A percentile compares a stretch with the other conserved stretches of the same genome.
These are phyloP conservation scores for Akebia trifoliata DNA, from an alignment of 164 flowering plant genomes.

Conservation along the genomic window DNA sequence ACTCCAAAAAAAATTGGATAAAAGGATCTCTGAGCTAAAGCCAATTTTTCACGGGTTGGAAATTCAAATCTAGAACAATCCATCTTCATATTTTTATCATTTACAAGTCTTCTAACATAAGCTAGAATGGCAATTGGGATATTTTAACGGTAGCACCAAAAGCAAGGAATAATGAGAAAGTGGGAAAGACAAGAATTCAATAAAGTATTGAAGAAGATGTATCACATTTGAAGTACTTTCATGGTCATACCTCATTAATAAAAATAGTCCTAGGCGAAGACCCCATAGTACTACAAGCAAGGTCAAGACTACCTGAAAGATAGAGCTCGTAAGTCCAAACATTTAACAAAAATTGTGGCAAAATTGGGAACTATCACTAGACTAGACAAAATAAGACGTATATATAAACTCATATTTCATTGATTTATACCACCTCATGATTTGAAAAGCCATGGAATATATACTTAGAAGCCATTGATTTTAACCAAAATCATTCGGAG, in stretches of 20 bases:
- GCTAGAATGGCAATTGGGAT: background rate
- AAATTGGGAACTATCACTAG: background rate
- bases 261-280: constrained; percentile 74
- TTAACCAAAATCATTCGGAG: no score
- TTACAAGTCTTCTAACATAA: background rate
- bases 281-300: constrained; percentile 80
- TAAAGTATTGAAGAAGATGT: background rate
- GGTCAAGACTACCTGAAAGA: constrained; percentile 70
- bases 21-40: no score
- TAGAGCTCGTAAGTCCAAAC: constrained; percentile 7
- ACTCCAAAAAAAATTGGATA: no score
- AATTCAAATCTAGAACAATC: no score
- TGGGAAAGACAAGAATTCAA: background rate
- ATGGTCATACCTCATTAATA: constrained; percentile 67
- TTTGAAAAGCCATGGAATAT: no score
- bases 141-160: background rate
- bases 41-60: no score
- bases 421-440: background rate
- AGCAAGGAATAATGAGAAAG: background rate
- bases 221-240: background rate
- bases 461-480: no score
- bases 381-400: background rate
- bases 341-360: background rate
- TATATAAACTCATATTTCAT: background rate
- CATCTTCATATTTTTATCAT: no score